phyloP scores from a whole-genome alignment of 495 filamentous ascomycete species.

The Hypoxylon trugodes region DNA sequence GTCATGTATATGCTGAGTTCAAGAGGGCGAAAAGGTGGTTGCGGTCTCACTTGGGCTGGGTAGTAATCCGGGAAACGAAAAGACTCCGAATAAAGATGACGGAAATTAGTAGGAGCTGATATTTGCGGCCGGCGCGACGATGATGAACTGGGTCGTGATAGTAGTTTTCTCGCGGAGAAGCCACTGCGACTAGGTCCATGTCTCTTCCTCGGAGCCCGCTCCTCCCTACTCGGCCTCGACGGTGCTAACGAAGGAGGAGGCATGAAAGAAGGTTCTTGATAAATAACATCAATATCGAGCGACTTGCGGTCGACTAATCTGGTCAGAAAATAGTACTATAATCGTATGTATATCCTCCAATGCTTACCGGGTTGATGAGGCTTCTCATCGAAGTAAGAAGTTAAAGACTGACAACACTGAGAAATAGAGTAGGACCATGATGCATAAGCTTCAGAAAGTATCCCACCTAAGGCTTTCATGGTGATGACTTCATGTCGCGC shows the following conservation, averaged over 20 bases:
- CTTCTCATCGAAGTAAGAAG: constrained; percentile 48
- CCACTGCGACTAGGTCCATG: constrained; percentile 44
- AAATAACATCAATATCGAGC: constrained; percentile 47
- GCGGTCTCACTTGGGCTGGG: constrained; percentile 38
- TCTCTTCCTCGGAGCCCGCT: constrained; percentile 47
- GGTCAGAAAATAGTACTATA: constrained; percentile 20
- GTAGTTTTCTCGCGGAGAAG: constrained; percentile 45
- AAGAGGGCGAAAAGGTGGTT: constrained; percentile 69
- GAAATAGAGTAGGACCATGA: constrained; percentile 53
- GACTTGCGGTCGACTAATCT: constrained; percentile 21
- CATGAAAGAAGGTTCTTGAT: constrained; percentile 51
- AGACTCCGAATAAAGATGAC: constrained; percentile 58
- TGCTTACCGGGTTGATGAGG: constrained; percentile 41
- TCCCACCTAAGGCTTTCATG: constrained; percentile 52
- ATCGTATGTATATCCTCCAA: constrained; percentile 3
- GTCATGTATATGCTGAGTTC: constrained; percentile 78
- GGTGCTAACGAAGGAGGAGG: constrained; percentile 47
- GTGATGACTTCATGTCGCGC: constrained; percentile 42
- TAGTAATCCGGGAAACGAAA: constrained; percentile 50
- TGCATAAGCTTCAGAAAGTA: constrained; percentile 49
- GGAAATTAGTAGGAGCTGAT: constrained; percentile 59
- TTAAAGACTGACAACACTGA: constrained; percentile 50
- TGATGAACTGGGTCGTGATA: constrained; percentile 47
- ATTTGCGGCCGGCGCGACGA: constrained; percentile 54
- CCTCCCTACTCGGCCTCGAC: constrained; percentile 40